These are phyloP conservation scores for Collybia nuda DNA, from an alignment of 768 basidiomycete species.

Conservation along the genomic window DNA sequence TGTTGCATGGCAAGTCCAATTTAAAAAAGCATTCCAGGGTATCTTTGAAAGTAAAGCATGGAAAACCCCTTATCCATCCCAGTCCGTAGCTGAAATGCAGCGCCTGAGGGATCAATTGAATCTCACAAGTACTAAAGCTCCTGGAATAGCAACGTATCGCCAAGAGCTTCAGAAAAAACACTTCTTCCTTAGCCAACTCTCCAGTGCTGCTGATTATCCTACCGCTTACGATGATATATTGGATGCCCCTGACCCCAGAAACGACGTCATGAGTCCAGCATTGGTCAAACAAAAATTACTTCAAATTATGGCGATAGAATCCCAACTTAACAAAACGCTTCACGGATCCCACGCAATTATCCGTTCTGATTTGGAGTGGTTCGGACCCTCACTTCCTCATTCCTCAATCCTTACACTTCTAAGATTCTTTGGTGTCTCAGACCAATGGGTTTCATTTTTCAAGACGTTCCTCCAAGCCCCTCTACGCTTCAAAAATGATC, in stretches of 20 bases:
- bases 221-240: slow-evolving; percentile 20
- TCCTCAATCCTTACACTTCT: slow-evolving; percentile 36
- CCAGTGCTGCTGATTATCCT: slow-evolving; percentile 12
- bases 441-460: slow-evolving; percentile 31
- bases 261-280: not conserved
- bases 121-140: slow-evolving; percentile 1
- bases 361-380: slow-evolving; percentile 44
- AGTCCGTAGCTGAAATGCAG: slow-evolving; percentile 14
- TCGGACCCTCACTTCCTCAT: slow-evolving; percentile 40
- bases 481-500: slow-evolving; percentile 9
- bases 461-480: slow-evolving; percentile 14
- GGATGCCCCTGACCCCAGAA: slow-evolving; percentile 30
- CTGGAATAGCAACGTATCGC: slow-evolving; percentile 23
- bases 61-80: slow-evolving; percentile 21
- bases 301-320: slow-evolving; percentile 39
- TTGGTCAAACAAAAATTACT: slow-evolving; percentile 38
- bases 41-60: slow-evolving; percentile 36
- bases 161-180: slow-evolving; percentile 17
- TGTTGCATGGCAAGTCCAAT: slow-evolving; percentile 37
- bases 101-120: slow-evolving; percentile 19
- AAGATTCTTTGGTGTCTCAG: slow-evolving; percentile 37
- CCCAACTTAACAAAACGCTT: slow-evolving; percentile 34
- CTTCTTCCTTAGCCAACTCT: slow-evolving; percentile 37
- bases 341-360: slow-evolving; percentile 33
- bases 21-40: slow-evolving; percentile 28